phyloP scores from a whole-genome alignment of 2,329 filamentous ascomycete species.

The Colletotrichum gigasporum region DNA sequence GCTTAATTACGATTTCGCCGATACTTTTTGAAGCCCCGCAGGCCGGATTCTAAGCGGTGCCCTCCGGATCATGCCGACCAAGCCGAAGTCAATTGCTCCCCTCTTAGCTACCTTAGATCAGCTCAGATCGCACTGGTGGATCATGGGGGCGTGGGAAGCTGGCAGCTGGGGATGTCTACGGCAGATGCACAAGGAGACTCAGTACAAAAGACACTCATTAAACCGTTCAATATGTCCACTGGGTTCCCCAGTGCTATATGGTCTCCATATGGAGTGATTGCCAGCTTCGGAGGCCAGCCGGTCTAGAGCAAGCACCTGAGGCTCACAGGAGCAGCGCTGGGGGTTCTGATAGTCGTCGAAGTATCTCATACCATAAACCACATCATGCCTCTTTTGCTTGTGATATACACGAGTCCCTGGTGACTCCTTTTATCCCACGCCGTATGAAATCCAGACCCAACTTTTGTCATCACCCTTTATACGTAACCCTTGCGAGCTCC shows the following conservation, averaged over 20 bases:
- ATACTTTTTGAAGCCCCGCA: no score
- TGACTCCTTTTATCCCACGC: conserved; percentile 22
- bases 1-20: no score
- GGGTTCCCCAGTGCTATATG: neutral
- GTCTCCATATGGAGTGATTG: neutral
- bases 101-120: no score
- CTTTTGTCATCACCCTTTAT: conserved; percentile 48
- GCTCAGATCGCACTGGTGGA: neutral
- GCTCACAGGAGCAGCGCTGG: conserved; percentile 4
- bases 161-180: neutral
- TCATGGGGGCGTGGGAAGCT: neutral
- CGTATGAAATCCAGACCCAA: conserved; percentile 21
- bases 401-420: conserved; percentile 29
- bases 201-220: conserved; percentile 5
- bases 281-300: neutral
- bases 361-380: conserved; percentile 28
- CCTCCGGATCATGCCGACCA: no score
- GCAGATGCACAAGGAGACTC: neutral
- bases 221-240: conserved; percentile 11
- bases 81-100: no score
- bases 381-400: conserved; percentile 29
- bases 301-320: neutral
- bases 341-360: conserved; percentile 25
- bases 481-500: conserved; percentile 76
- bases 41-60: no score